Evolutionary conservation across 2,329 filamentous ascomycete genomes (phyloP).

Genomic region (Colletotrichum euphorbiae): DNA sequence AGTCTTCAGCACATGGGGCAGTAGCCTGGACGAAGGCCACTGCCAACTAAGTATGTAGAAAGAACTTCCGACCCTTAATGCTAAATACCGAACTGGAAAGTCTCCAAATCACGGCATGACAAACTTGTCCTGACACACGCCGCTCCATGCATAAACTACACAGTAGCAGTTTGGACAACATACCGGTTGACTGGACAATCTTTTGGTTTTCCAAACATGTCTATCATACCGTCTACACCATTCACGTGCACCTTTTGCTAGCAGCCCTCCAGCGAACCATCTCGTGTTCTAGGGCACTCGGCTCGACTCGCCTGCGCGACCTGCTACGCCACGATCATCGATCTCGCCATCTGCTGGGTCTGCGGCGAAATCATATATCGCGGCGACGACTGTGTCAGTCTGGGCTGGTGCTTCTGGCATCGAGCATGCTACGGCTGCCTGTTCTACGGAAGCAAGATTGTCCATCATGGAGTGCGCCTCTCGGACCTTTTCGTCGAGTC

Average conservation of each 20-base stretch:
- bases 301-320: slow-evolving; percentile 61
- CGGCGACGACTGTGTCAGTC: slow-evolving; percentile 65
- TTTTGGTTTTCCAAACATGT: neutral
- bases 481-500: slow-evolving; percentile 49
- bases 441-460: slow-evolving; percentile 58
- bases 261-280: slow-evolving; percentile 51
- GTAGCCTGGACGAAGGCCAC: too few relatives aligned
- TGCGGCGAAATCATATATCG: slow-evolving; percentile 67
- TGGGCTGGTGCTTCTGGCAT: slow-evolving; percentile 73
- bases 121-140: too few relatives aligned
- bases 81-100: too few relatives aligned
- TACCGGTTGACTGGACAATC: neutral
- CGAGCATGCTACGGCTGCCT: slow-evolving; percentile 67
- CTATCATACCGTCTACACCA: slow-evolving; percentile 24
- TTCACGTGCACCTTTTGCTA: slow-evolving; percentile 71
- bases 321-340: slow-evolving; percentile 61
- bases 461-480: slow-evolving; percentile 51
- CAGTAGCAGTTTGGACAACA: neutral
- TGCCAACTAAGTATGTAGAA: too few relatives aligned
- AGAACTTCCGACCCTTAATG: too few relatives aligned
- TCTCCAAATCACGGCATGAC: too few relatives aligned
- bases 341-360: slow-evolving; percentile 68
- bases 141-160: neutral
- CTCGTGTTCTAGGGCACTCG: slow-evolving; percentile 57
- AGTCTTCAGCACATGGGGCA: too few relatives aligned